These are phyloP conservation scores for Calonectria leucothoes DNA, from an alignment of 2,329 filamentous ascomycete species.

Conservation along the genomic window DNA sequence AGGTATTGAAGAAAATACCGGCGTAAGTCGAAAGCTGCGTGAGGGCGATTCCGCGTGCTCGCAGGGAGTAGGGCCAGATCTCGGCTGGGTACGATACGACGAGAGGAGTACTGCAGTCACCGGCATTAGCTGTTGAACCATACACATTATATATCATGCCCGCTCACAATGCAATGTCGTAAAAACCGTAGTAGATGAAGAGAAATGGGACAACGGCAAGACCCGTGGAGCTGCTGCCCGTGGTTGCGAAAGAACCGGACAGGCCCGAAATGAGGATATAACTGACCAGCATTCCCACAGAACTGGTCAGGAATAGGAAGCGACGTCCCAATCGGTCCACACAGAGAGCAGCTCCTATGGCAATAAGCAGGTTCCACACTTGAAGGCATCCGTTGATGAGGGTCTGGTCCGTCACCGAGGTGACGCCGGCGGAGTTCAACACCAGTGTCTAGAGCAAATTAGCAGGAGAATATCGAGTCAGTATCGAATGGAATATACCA, in stretches of 20 bases:
- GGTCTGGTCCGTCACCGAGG: slow-evolving; percentile 49
- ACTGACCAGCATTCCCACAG: slow-evolving; percentile 20
- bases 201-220: neutral
- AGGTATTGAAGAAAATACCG: slow-evolving; percentile 23
- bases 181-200: slow-evolving; percentile 27
- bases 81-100: slow-evolving; percentile 35
- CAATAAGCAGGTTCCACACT: slow-evolving; percentile 46
- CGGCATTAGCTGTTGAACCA: neutral
- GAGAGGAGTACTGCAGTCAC: slow-evolving; percentile 10
- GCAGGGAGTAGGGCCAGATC: slow-evolving; percentile 36
- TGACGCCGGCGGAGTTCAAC: slow-evolving; percentile 51
- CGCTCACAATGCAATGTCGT: slow-evolving; percentile 27
- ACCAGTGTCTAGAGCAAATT: slow-evolving; percentile 29
- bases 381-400: slow-evolving; percentile 43
- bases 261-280: slow-evolving; percentile 44
- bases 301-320: slow-evolving; percentile 19
- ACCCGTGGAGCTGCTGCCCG: slow-evolving; percentile 1
- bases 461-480: neutral
- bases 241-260: slow-evolving; percentile 34
- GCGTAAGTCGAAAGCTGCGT: slow-evolving; percentile 16
- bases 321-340: slow-evolving; percentile 29
- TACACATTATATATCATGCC: too few species aligned
- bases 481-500: neutral
- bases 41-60: slow-evolving; percentile 24
- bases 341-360: slow-evolving; percentile 46